A percentile compares a stretch with the other conserved stretches of the same genome.
Conservation (phyloP, 257 asterid genomes). For the Verbena officinalis region DNA sequence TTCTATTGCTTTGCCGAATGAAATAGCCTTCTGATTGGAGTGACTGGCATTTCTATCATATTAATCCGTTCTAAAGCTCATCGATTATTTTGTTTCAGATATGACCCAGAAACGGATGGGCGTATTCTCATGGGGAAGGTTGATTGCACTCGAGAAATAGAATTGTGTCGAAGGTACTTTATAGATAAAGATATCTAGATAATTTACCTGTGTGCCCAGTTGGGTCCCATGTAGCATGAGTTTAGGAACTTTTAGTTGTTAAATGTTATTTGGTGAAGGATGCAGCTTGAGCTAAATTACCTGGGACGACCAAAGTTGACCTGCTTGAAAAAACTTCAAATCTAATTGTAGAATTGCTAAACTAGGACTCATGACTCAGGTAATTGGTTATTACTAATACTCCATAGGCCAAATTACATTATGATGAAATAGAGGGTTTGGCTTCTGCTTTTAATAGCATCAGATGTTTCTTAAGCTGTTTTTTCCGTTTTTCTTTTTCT, state of each 20-base stretch:
- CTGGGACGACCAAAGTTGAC: not conserved
- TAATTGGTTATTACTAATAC: too few species aligned
- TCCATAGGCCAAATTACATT: too few species aligned
- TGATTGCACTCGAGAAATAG: slow-evolving; percentile 62
- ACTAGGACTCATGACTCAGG: too few species aligned
- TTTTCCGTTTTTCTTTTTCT: too few species aligned
- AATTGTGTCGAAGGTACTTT: slow-evolving; percentile 57
- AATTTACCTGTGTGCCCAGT: slow-evolving; percentile 1
- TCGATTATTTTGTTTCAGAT: slow-evolving; percentile 36
- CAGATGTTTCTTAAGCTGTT: not conserved
- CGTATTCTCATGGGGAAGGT: slow-evolving; percentile 61
- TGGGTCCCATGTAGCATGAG: not conserved
- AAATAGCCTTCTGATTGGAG: slow-evolving; percentile 9
- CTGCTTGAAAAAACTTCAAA: too few species aligned
- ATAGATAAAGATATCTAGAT: slow-evolving; percentile 1
- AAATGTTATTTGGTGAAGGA: not conserved
- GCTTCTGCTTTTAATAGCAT: slow-evolving; percentile 9
- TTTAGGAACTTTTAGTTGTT: slow-evolving; percentile 7
- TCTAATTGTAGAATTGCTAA: too few species aligned
- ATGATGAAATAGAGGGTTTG: not conserved
- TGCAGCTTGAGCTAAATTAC: not conserved
- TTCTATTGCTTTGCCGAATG: slow-evolving; percentile 8
- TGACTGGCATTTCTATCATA: slow-evolving; percentile 1
- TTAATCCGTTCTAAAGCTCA: slow-evolving; percentile 26
- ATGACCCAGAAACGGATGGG: slow-evolving; percentile 59